Evolutionary conservation across 2,329 filamentous ascomycete species (phyloP).

Genomic region (Fusarium sambucinum): DNA sequence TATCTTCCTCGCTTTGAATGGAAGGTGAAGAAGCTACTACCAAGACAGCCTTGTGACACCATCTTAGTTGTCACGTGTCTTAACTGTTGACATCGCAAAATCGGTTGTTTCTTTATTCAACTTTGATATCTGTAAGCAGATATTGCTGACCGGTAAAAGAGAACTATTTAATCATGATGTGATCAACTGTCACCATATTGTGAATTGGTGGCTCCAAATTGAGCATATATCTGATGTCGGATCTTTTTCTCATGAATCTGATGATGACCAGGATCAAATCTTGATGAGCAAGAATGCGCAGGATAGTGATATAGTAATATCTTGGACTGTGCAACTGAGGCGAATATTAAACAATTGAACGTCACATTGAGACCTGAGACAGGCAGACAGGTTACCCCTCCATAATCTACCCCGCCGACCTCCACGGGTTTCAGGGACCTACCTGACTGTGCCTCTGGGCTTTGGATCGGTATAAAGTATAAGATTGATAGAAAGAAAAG

Average conservation of each 20-base stretch:
- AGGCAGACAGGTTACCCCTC: slow-evolving; percentile 27
- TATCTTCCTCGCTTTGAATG: background rate
- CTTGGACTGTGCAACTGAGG: slow-evolving; percentile 25
- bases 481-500: background rate
- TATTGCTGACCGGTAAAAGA: slow-evolving; percentile 2
- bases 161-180: background rate
- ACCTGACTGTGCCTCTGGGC: background rate
- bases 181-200: background rate
- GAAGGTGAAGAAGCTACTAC: background rate
- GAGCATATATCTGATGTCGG: background rate
- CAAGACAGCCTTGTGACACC: background rate
- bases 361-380: slow-evolving; percentile 33
- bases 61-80: background rate
- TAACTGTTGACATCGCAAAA: background rate
- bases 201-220: background rate
- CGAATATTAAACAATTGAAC: slow-evolving; percentile 16
- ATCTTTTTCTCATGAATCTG: background rate
- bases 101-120: background rate
- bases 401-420: slow-evolving; percentile 24
- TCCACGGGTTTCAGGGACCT: slow-evolving; percentile 6
- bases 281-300: slow-evolving; percentile 42
- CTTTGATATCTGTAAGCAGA: background rate
- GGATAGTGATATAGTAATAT: slow-evolving; percentile 25
- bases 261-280: slow-evolving; percentile 3
- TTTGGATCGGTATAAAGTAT: background rate